Evolutionary conservation across 2,329 filamentous ascomycete species (phyloP), one percentile per base, ranked within the genome.

Genomic region (Paecilomyces sp.): DNA sequence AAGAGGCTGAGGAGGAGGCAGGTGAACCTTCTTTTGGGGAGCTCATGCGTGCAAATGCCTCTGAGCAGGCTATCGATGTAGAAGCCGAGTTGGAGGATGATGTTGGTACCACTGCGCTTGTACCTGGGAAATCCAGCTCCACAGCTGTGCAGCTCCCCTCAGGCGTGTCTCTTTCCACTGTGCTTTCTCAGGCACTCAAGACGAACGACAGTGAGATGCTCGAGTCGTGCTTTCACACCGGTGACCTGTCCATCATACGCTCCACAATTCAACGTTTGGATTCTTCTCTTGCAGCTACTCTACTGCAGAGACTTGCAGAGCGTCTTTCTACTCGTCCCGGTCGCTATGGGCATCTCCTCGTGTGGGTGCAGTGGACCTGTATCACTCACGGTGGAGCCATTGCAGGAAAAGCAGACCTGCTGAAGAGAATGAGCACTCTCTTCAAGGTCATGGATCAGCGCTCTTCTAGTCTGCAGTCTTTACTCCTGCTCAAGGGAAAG

Each of bases 331-430:
- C 89, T 65, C 86, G 91, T 53, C 94, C 94, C 1, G 94, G 93
- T 3, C 86, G 94, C 58, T 93, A 94, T 13, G 92, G 92, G 57
- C 90, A 88, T 70, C 84, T 99, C 33, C 92, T 97, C 83, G 85
- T 89, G 15, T 99, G 94, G 92, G 89, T 97, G 52, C 92, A 97
- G 76, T 96, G 92, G 91, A 93, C 91, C 1, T 84, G 97, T 58
- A 86, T 97, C 34, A 88, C 90, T 1, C 94, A 99, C 71, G 94
- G 94, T 65, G 94, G 93, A 64, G 92, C 92, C 57, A 82, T 99
- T 56, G 91, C 92, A 11, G 88, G 88, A 33, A 91, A 96, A 73
- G 86, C 90, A n/a, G 88, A 92, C 64, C 82, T 96, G 41, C 83
- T 94, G 66, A 87, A 88, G 70, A 88, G 88, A 71, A 83, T 99